phyloP scores from a whole-genome alignment of 768 basidiomycete genomes.

The Pilatotrama ljubarskyi region DNA sequence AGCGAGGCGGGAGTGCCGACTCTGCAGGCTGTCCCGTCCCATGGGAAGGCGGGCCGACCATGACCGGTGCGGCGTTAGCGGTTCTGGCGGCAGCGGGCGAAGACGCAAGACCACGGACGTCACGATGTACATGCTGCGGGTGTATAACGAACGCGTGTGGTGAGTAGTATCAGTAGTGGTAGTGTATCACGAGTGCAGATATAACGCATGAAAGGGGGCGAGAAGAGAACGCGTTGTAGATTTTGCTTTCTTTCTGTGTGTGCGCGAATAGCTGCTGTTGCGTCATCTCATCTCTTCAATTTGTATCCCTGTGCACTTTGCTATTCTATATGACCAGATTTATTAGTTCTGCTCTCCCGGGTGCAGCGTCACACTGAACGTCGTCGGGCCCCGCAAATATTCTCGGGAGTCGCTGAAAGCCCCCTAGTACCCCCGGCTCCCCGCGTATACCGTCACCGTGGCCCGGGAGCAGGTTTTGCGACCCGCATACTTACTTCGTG shows the following conservation, averaged over 20 bases:
- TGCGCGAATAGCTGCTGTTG: not conserved
- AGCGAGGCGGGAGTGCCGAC: conserved; percentile 23
- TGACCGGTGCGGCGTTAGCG: not conserved
- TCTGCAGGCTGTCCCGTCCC: conserved; percentile 23
- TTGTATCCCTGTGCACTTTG: not conserved
- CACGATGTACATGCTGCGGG: not conserved
- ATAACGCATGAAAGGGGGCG: not conserved
- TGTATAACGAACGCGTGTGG: not conserved
- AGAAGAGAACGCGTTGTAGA: not conserved
- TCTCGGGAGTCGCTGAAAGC: too few relatives aligned
- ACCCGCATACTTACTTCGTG: too few relatives aligned
- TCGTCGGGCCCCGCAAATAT: too few relatives aligned
- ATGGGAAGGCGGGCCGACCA: conserved; percentile 18
- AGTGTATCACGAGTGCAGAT: not conserved
- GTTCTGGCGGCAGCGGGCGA: not conserved
- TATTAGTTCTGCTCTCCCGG: not conserved
- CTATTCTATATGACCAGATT: not conserved
- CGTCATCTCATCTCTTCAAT: not conserved
- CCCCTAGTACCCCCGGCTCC: too few relatives aligned
- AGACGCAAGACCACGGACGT: not conserved
- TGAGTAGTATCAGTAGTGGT: too few relatives aligned
- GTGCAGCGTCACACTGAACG: too few relatives aligned
- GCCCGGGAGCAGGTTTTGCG: too few relatives aligned
- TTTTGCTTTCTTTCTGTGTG: not conserved
- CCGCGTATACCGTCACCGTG: too few relatives aligned